Conservation (phyloP, 495 filamentous ascomycete species). For the Parathielavia hyrcaniae region DNA sequence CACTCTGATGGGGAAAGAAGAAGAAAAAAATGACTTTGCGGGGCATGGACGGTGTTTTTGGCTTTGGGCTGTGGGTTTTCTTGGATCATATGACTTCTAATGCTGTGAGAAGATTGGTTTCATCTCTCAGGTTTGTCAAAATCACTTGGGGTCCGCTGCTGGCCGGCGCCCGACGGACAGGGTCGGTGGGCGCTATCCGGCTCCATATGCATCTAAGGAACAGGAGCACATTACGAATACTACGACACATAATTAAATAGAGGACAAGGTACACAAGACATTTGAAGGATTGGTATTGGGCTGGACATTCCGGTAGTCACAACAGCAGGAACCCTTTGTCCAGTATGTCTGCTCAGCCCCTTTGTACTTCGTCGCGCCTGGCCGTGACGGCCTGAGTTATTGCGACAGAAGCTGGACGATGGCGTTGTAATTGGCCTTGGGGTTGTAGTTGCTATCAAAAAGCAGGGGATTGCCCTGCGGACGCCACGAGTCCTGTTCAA, state of each 20-base stretch:
- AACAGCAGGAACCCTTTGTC: too few relatives aligned
- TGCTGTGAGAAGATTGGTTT: too few relatives aligned
- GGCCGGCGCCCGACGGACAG: too few relatives aligned
- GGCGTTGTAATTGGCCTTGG: conserved; percentile 61
- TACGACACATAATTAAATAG: too few relatives aligned
- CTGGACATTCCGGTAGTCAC: not conserved
- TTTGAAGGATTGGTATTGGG: not conserved
- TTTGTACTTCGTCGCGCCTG: not conserved
- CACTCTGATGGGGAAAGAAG: too few relatives aligned
- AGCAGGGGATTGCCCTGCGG: conserved; percentile 53
- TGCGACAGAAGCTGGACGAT: conserved; percentile 44
- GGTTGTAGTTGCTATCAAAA: conserved; percentile 56
- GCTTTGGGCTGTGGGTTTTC: not conserved
- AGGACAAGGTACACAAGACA: too few relatives aligned
- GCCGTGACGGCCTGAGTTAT: conserved; percentile 20
- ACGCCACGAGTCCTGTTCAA: conserved; percentile 56
- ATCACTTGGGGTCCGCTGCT: too few relatives aligned
- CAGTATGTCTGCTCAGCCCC: too few relatives aligned
- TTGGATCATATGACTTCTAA: too few relatives aligned
- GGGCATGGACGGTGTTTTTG: not conserved
- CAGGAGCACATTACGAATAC: not conserved
- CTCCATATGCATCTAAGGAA: too few relatives aligned
- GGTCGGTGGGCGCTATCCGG: too few relatives aligned
- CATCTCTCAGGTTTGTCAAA: too few relatives aligned
- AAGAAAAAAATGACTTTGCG: not conserved